Base-by-base conservation (phyloP, 208 protist genomes). In the Blastocrithidia nonstop region DNA sequence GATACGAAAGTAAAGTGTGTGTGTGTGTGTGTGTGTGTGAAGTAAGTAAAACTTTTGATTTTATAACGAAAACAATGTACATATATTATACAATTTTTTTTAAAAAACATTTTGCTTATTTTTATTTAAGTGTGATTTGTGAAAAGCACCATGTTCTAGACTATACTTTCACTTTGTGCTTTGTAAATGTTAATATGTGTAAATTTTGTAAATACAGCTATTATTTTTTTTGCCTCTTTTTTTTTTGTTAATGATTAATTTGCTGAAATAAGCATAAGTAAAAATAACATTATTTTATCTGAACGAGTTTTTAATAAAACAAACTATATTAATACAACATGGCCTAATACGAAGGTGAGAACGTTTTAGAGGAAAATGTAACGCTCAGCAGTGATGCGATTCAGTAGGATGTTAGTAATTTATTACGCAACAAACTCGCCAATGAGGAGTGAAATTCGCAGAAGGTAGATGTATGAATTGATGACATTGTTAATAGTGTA, bases 381-480 rank as follows among this genome's bases (percentile, higher is more conserved):
- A 57, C 85, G 6, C 40, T 93, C 37, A 90, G 71, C 67, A 85
- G 71, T 41, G 85, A 93, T 21, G 61, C 64, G 38, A 71, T 90
- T 29, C 76, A 88, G 25, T 80, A 93, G 22, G 76, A 87, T 41
- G 51, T 93, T 5, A 42, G 61, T 25, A 52, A 11, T n/a, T 29
- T 84, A 13, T 41, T 90, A 19, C 65, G 61, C 22, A 57, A 25
- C n/a, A 90, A 85, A 40, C 75, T 93, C 1, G 61, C 36, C 17
- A 50, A 58, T 23, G 81, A 89, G 57, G 46, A 71, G 53, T 94
- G 79, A 77, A 82, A 71, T 35, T 45, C 72, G 4, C 51, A 59
- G 7, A 94, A 94, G 57, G 86, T 92, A 21, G 77, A 92, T 28
- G 60, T 32, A 6, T 92, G 81, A 82, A 60, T 78, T 0, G 77